phyloP scores from a whole-genome alignment of 768 basidiomycete species.

The Tremella yokohamensis region DNA sequence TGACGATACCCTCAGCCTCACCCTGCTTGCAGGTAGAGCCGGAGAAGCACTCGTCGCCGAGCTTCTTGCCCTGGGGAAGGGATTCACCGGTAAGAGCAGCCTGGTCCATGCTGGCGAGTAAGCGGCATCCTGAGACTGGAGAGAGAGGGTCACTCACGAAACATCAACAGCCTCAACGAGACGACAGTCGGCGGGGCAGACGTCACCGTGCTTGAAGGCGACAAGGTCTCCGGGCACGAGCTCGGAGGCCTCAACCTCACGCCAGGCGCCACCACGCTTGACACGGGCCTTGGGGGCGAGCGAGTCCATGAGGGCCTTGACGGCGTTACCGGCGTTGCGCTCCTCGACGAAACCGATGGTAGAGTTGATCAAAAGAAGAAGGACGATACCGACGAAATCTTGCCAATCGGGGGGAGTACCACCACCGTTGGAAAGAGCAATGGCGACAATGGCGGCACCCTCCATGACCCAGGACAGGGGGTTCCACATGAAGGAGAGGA shows the following conservation, averaged over 20 bases:
- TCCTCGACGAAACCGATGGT: slow-evolving; percentile 98
- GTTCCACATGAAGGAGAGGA: slow-evolving; percentile 99
- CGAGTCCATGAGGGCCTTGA: slow-evolving; percentile 99
- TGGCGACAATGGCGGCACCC: slow-evolving; percentile 70
- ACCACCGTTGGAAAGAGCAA: slow-evolving; percentile 91
- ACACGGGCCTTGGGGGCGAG: slow-evolving; percentile 96
- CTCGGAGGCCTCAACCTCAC: slow-evolving; percentile 80
- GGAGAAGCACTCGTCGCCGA: slow-evolving; percentile 95
- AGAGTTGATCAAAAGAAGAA: slow-evolving; percentile 89
- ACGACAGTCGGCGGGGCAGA: slow-evolving; percentile 96
- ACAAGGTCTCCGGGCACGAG: slow-evolving; percentile 96
- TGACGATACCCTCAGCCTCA: slow-evolving; percentile 97
- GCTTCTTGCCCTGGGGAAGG: slow-evolving; percentile 85
- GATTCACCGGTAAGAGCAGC: slow-evolving; percentile 98
- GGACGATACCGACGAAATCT: slow-evolving; percentile 94
- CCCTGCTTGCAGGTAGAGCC: slow-evolving; percentile 99
- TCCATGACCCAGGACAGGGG: slow-evolving; percentile 99
- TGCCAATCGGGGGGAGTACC: slow-evolving; percentile 86
- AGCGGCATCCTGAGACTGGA: not conserved
- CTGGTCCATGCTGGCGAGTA: slow-evolving; percentile 69
- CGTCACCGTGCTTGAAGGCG: slow-evolving; percentile 98
- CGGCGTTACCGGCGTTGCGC: slow-evolving; percentile 93
- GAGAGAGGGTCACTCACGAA: slow-evolving; percentile 54
- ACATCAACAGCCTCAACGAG: slow-evolving; percentile 95
- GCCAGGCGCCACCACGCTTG: slow-evolving; percentile 78